phyloP scores from a whole-genome alignment of 257 asterid genomes.

The Euphrasia confusa region DNA sequence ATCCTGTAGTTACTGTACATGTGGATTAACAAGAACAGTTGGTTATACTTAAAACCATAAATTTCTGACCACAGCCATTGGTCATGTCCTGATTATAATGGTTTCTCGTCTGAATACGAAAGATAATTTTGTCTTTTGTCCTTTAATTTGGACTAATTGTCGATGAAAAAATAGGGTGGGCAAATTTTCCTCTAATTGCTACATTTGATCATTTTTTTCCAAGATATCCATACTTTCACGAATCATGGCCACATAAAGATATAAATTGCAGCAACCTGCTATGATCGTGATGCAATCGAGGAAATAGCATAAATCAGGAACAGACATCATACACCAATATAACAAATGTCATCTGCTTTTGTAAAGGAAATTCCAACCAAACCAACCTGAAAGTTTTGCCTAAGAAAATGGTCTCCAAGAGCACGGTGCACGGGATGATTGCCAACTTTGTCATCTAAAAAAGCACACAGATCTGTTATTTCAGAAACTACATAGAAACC shows the following conservation, averaged over 20 bases:
- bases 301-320: neutral
- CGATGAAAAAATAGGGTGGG: too few relatives aligned
- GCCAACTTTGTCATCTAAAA: constrained; percentile 88
- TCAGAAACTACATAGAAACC: constrained; percentile 17
- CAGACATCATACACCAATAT: neutral
- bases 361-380: neutral
- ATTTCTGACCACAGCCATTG: too few relatives aligned
- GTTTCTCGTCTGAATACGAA: too few relatives aligned
- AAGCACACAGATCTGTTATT: constrained; percentile 19
- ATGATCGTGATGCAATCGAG: too few relatives aligned
- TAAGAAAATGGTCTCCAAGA: constrained; percentile 79
- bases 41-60: too few relatives aligned
- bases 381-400: constrained; percentile 79
- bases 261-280: neutral
- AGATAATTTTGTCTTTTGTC: too few relatives aligned
- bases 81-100: too few relatives aligned
- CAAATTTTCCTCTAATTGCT: too few relatives aligned
- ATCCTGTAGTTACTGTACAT: too few relatives aligned
- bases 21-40: too few relatives aligned
- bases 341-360: neutral
- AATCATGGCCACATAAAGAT: constrained; percentile 1
- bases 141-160: too few relatives aligned
- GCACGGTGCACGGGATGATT: constrained; percentile 85
- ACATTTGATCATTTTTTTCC: too few relatives aligned
- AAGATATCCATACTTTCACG: neutral